Conservation (phyloP, 1,139 yeast genomes). For the Spathaspora sp. region DNA sequence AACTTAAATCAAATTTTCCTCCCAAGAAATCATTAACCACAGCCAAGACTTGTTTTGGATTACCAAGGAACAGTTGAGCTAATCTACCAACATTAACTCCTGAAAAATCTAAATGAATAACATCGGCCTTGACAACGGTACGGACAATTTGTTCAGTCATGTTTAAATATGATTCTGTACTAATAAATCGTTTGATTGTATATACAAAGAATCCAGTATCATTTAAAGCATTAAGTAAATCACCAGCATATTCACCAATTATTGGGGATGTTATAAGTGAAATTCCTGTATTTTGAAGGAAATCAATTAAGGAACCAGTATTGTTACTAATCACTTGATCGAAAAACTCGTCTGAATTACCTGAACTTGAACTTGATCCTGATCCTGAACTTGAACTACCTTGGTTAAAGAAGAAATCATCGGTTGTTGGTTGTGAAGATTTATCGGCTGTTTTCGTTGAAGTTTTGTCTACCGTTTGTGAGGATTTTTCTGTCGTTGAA, state of each 20-base stretch:
- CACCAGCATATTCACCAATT: conserved; percentile 26
- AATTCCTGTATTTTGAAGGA: conserved; percentile 32
- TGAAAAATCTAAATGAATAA: conserved; percentile 21
- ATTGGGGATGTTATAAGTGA: conserved; percentile 30
- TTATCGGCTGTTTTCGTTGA: conserved; percentile 17
- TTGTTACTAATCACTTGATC: no score
- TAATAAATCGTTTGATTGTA: conserved; percentile 35
- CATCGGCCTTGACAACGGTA: conserved; percentile 28
- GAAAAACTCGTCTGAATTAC: no score
- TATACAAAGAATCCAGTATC: conserved; percentile 45
- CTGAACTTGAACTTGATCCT: no score
- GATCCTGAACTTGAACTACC: no score
- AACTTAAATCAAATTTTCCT: conserved; percentile 12
- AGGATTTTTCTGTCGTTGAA: no score
- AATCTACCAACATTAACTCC: conserved; percentile 29
- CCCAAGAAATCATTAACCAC: conserved; percentile 25
- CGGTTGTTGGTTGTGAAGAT: no score
- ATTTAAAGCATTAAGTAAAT: conserved; percentile 37
- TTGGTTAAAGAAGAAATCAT: no score
- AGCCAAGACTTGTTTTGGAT: conserved; percentile 25
- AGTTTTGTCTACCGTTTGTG: no score
- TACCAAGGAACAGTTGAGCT: conserved; percentile 23
- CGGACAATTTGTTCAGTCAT: conserved; percentile 32
- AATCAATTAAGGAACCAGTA: conserved; percentile 25
- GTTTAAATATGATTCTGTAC: conserved; percentile 37